Evolutionary conservation across 495 filamentous ascomycete species (phyloP), one percentile per base, ranked within the genome.

Genomic region (Bombardia bombarda): DNA sequence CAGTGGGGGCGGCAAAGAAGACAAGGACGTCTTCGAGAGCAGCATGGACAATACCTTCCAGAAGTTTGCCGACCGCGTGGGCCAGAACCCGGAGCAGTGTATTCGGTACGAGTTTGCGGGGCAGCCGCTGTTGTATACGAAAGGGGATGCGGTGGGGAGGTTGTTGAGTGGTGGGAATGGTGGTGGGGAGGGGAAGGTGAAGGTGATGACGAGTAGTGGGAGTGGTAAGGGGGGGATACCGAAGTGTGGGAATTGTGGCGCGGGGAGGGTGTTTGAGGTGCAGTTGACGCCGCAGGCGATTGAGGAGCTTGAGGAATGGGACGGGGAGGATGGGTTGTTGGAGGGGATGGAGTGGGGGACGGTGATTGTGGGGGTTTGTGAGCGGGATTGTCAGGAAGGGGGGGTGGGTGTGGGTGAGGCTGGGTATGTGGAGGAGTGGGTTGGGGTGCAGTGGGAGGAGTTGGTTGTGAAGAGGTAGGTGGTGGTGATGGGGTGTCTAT

Each of bases 281-380:
- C 92, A 98, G 72, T 63, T 97, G 54, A 86, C 82, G 54, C 92
- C 92, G 43, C 86, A 93, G 57, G 84, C 88, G 3, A 98, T 98
- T 58, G 77, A 76, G 45, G 82, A 92, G 70, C 68, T 98, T 37
- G 92, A 98, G 67, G n/a, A n/a, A n/a, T n/a, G n/a, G n/a, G 79
- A 70, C 5, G 86, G 86, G 3, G 80, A 87, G 43, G 67, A 77
- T 48, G 77, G 78, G 10, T 57, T 95, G 40, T 57, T 95, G 40
- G 87, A 90, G 30, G 92, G 93, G 0, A 96, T 99, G 92, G 92
- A 99, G 52, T 99, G 92, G 92, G 93, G 93, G 0, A 95, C 86
- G 12, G 73, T 99, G n/a, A 77, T 97, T 33, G 60, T 96, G n/a
- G 87, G 79, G 0, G 88, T 93, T 17, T 99, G 92, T 50, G 60